A percentile compares a stretch with the other conserved stretches of the same genome.
Conservation (phyloP, 352 stramenopile genomes). For the Globisporangium orthogonon region DNA sequence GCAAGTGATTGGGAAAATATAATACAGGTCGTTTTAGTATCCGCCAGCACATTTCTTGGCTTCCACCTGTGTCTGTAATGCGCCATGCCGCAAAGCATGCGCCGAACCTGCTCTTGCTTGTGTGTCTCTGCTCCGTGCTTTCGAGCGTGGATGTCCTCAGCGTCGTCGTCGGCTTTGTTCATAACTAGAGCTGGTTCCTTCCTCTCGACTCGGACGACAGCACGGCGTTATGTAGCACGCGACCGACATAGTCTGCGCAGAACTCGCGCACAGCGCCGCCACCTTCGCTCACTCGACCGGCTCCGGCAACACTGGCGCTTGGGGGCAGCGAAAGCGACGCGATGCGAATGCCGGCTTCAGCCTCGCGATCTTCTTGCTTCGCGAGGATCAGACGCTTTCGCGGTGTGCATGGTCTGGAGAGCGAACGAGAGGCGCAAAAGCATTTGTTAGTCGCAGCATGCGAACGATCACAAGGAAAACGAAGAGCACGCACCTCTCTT, state of each 20-base stretch:
- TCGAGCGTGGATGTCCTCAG: too few species aligned
- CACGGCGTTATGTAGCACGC: conserved; percentile 1
- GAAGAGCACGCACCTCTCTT: conserved; percentile 3
- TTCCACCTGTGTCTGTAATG: too few species aligned
- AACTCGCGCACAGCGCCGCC: conserved; percentile 2
- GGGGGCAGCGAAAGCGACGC: conserved; percentile 6
- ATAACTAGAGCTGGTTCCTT: neutral
- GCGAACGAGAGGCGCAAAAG: neutral
- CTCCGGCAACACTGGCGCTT: neutral
- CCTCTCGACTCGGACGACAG: neutral
- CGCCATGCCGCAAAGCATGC: too few species aligned
- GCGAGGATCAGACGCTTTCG: conserved; percentile 56
- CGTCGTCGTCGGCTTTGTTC: too few species aligned
- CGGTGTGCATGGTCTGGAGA: conserved; percentile 47
- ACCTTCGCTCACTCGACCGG: neutral
- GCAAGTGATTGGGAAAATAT: too few species aligned
- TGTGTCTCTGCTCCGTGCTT: too few species aligned
- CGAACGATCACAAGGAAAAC: neutral
- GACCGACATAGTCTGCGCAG: conserved; percentile 4
- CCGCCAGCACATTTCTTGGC: too few species aligned
- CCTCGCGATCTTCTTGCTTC: conserved; percentile 46
- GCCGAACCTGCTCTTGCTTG: too few species aligned
- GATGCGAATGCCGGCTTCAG: conserved; percentile 22
- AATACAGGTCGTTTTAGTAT: too few species aligned
- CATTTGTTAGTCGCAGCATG: too few species aligned